Conservation (phyloP, 148 eudicot genomes). For the Rhododendron molle region DNA sequence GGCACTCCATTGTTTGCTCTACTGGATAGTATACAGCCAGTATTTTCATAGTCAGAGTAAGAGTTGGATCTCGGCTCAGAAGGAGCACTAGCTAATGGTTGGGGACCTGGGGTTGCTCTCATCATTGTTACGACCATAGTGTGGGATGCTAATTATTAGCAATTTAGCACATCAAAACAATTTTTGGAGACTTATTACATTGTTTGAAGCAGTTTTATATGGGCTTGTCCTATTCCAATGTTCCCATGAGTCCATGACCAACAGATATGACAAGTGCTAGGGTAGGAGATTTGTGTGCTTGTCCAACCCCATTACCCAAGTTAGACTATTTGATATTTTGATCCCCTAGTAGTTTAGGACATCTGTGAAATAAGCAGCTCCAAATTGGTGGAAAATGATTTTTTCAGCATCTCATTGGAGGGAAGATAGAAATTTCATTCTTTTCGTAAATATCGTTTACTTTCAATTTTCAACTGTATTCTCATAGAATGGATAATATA, state of each 20-base stretch:
- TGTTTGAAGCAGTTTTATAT: not conserved
- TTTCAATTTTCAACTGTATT: not conserved
- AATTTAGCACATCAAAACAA: not conserved
- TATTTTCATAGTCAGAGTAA: too few species aligned
- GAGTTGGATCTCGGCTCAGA: too few species aligned
- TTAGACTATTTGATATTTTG: too few species aligned
- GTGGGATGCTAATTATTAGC: too few species aligned
- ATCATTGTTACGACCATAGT: too few species aligned
- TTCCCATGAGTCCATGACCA: too few species aligned
- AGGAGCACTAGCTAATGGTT: too few species aligned
- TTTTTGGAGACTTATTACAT: not conserved
- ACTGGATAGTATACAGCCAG: too few species aligned
- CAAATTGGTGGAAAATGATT: not conserved
- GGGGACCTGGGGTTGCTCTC: too few species aligned
- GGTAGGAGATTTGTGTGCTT: too few species aligned
- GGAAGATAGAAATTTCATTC: not conserved
- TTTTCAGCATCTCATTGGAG: not conserved
- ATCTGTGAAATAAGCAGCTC: not conserved
- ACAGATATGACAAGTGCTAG: too few species aligned
- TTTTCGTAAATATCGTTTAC: not conserved
- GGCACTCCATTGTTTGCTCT: too few species aligned
- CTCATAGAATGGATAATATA: not conserved
- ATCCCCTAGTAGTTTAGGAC: not conserved
- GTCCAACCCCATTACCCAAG: not conserved
- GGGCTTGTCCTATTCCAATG: not conserved